These are phyloP conservation scores for Pseudogymnoascus sp. DNA, from an alignment of 2,329 filamentous ascomycete species.

Conservation along the genomic window DNA sequence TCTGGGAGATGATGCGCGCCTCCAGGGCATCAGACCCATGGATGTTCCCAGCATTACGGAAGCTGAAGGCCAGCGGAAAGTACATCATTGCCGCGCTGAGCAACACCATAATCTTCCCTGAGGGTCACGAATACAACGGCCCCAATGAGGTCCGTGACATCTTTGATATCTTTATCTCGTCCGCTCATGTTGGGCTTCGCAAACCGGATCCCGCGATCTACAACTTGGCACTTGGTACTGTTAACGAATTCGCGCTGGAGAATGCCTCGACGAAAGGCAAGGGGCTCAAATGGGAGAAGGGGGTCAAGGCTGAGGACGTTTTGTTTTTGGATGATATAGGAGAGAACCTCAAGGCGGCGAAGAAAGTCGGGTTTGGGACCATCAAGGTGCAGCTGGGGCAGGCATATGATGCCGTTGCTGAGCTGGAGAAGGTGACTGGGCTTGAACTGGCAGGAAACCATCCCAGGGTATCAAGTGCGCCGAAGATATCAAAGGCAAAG, in stretches of 20 bases:
- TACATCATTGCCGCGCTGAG: constrained; percentile 76
- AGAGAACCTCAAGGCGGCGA: constrained; percentile 78
- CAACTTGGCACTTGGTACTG: constrained; percentile 56
- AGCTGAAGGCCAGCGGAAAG: constrained; percentile 53
- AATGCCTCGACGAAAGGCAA: constrained; percentile 39
- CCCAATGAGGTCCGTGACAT: constrained; percentile 52
- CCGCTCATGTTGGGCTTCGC: constrained; percentile 75
- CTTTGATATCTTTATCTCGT: constrained; percentile 85
- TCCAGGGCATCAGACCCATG: constrained; percentile 68
- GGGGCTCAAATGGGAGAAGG: constrained; percentile 38
- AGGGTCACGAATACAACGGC: constrained; percentile 56
- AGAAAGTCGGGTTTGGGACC: constrained; percentile 66
- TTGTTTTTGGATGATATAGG: constrained; percentile 86
- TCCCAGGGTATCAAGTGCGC: constrained; percentile 1
- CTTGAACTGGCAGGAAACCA: constrained; percentile 41
- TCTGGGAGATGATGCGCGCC: constrained; percentile 82
- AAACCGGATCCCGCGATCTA: constrained; percentile 87
- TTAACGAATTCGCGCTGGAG: constrained; percentile 54
- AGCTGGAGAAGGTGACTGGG: constrained; percentile 69
- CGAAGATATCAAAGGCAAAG: constrained; percentile 5
- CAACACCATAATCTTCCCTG: constrained; percentile 84
- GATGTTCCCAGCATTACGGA: constrained; percentile 76
- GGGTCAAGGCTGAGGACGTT: constrained; percentile 58
- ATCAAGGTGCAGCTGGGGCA: constrained; percentile 77
- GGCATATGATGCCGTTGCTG: constrained; percentile 71